These are phyloP conservation scores for Priceomyces carsonii DNA, from an alignment of 805 yeast species.

Conservation along the genomic window DNA sequence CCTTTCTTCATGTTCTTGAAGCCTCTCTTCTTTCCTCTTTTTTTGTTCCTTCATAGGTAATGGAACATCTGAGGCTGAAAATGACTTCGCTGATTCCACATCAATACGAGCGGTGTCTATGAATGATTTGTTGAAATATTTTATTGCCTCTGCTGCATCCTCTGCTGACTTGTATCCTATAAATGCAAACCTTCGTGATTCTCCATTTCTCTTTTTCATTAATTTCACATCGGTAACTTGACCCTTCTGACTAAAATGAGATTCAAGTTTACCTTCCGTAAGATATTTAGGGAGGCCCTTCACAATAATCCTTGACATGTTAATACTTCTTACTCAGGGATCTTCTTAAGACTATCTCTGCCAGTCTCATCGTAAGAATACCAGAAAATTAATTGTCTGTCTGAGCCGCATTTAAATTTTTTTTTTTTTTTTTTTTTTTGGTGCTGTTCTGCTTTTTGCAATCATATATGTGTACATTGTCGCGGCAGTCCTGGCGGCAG, in stretches of 20 bases:
- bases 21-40: slow-evolving; percentile 46
- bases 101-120: slow-evolving; percentile 80
- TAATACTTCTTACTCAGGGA: no score
- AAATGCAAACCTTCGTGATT: slow-evolving; percentile 90
- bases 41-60: slow-evolving; percentile 49
- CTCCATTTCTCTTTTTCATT: slow-evolving; percentile 78
- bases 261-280: slow-evolving; percentile 69
- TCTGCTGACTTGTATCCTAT: slow-evolving; percentile 74
- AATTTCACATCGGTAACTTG: slow-evolving; percentile 86
- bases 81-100: slow-evolving; percentile 81
- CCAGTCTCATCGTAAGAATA: no score
- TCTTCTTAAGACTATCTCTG: no score
- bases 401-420: no score
- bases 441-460: no score
- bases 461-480: slow-evolving; percentile 8
- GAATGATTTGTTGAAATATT: slow-evolving; percentile 72
- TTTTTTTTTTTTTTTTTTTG: no score
- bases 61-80: slow-evolving; percentile 82
- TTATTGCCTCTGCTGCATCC: slow-evolving; percentile 80
- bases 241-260: slow-evolving; percentile 62
- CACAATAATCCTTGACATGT: slow-evolving; percentile 86
- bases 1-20: slow-evolving; percentile 42
- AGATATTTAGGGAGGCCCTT: slow-evolving; percentile 82
- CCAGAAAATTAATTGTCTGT: no score
- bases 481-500: no score